Evolutionary conservation across 192 early-diverging fungal genomes (phyloP), one percentile per base, ranked within the genome.

Genomic region (Backusella sp.): DNA sequence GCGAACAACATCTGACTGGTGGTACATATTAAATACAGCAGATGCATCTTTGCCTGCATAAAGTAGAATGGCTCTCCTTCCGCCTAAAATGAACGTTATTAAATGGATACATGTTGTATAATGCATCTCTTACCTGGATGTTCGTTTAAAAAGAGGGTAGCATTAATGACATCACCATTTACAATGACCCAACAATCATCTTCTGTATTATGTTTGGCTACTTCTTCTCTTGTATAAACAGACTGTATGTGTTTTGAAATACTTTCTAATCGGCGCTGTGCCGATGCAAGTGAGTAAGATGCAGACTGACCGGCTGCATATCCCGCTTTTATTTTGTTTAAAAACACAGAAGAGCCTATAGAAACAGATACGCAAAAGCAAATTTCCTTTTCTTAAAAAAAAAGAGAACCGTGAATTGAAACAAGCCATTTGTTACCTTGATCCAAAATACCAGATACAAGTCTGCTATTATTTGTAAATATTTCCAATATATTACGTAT

Each of bases 171-270:
- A 66, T 90, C 86, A 19, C 92, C 93, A 74, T 96, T 95, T 5
- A 96, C 91, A 76, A 94, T 88, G 26, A 96, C 92, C 94, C 94
- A 96, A 80, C 93, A 94, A 81, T 94, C 94, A 8, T 92, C 80
- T 26, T 88, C 87, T 36, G 81, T 94, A 86, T 92, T 93, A 84
- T 95, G 93, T 82, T 95, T 95, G 66, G 92, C 90, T 14, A 96
- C 92, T 66, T 96, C 94, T 44, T 85, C 93, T 34, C 56, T 19
- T 62, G 56, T 62, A 8, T 17, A 37, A 62, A 62, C 9, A 28
- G 56, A 11, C 28, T 28, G 56, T 4, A 62, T 62, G 26, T 62
- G 23, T 8, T 62, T 62, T 11, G 56, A 26, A 62, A 62, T 62
- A 28, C 11, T 62, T 62, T 62, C 56, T 62, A 62, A 62, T 28